Percentiles rank a stretch among this genome's conserved stretches.
Evolutionary conservation across 23 red algal species (phyloP).

Genomic region (Gracilaria gracilis): DNA sequence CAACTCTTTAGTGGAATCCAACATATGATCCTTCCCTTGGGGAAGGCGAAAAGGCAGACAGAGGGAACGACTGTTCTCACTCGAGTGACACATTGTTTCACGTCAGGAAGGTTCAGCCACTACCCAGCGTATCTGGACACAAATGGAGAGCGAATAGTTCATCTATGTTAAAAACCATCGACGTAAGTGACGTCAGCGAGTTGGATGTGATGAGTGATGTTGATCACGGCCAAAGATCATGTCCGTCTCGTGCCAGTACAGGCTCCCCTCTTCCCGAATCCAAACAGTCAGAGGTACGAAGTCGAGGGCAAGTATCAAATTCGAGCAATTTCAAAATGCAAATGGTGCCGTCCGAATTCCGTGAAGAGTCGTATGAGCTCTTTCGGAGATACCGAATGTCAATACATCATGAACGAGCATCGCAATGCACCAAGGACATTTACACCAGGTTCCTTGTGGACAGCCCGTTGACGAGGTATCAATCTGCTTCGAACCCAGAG

Average conservation of each 20-base stretch:
- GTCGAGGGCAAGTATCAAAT: neutral
- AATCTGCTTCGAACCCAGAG: neutral
- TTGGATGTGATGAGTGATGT: conserved; percentile 20
- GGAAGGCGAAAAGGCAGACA: neutral
- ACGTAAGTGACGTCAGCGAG: conserved; percentile 23
- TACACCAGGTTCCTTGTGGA: conserved; percentile 89
- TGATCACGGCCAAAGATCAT: neutral
- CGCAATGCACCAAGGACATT: conserved; percentile 52
- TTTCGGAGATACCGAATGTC: conserved; percentile 64
- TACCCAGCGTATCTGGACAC: neutral
- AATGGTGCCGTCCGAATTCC: conserved; percentile 62
- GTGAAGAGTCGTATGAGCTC: conserved; percentile 56
- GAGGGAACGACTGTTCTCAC: neutral
- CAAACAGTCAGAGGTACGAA: neutral
- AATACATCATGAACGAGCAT: conserved; percentile 53
- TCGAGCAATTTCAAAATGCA: conserved; percentile 43
- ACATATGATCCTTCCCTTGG: neutral
- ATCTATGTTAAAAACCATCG: neutral
- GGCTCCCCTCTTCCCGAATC: neutral
- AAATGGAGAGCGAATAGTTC: neutral
- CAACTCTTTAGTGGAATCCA: conserved; percentile 44
- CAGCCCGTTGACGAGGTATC: conserved; percentile 49
- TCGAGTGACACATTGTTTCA: neutral
- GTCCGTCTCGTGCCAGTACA: neutral
- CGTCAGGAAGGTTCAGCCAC: neutral